Evolutionary conservation across 192 early-diverging fungal species (phyloP).

Genomic region (Powellomyces hirtus): DNA sequence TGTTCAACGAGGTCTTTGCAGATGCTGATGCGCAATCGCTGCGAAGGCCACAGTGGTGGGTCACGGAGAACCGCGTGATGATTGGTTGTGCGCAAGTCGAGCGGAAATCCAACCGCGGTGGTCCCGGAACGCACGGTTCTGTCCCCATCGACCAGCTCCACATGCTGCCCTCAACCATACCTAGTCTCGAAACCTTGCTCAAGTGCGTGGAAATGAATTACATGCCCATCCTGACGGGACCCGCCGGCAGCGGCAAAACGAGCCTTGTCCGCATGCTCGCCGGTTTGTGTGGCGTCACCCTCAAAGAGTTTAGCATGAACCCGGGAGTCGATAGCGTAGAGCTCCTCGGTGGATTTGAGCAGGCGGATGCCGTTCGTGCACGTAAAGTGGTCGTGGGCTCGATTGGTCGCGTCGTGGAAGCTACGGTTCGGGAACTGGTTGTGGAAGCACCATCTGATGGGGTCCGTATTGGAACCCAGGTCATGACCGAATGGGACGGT

Average conservation of each 20-base stretch:
- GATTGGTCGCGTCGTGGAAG: slow-evolving; percentile 44
- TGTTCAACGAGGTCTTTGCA: slow-evolving; percentile 31
- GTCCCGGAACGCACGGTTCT: neutral
- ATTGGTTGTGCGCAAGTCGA: slow-evolving; percentile 24
- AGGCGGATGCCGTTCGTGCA: slow-evolving; percentile 81
- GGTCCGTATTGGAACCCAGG: neutral
- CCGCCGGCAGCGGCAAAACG: slow-evolving; percentile 84
- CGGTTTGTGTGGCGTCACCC: slow-evolving; percentile 71
- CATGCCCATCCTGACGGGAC: slow-evolving; percentile 89
- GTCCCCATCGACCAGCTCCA: slow-evolving; percentile 51
- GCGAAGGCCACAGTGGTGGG: slow-evolving; percentile 12
- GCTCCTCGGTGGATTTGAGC: slow-evolving; percentile 95
- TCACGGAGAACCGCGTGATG: slow-evolving; percentile 14
- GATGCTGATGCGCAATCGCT: slow-evolving; percentile 4
- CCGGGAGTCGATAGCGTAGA: slow-evolving; percentile 91
- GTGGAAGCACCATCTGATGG: slow-evolving; percentile 3
- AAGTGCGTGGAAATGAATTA: slow-evolving; percentile 85
- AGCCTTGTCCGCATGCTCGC: slow-evolving; percentile 81
- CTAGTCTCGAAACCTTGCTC: slow-evolving; percentile 72
- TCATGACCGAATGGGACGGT: neutral
- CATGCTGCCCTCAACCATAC: slow-evolving; percentile 63
- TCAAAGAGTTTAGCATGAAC: slow-evolving; percentile 97
- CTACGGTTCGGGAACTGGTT: slow-evolving; percentile 44
- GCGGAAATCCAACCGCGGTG: slow-evolving; percentile 20
- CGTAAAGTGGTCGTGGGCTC: slow-evolving; percentile 49